These are phyloP conservation scores for Juglanconis juglandina DNA, from an alignment of 2,329 filamentous ascomycete genomes.

Conservation along the genomic window DNA sequence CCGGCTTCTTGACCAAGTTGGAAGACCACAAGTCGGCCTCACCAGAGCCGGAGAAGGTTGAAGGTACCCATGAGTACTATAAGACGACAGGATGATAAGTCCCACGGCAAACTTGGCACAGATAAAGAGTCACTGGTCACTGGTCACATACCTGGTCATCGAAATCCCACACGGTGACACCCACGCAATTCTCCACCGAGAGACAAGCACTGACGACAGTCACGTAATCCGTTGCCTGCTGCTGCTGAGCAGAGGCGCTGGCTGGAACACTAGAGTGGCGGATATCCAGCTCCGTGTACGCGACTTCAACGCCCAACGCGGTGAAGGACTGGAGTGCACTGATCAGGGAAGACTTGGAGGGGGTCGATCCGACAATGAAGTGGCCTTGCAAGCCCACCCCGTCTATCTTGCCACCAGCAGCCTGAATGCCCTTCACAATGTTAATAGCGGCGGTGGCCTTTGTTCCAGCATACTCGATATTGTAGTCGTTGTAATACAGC, in stretches of 20 bases:
- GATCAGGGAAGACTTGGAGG: constrained; percentile 40
- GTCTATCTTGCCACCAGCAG: constrained; percentile 52
- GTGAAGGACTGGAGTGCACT: constrained; percentile 48
- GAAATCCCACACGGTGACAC: constrained; percentile 41
- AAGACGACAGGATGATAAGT: not conserved
- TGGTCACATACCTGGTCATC: constrained; percentile 29
- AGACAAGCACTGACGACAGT: constrained; percentile 35
- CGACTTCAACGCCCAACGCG: constrained; percentile 51
- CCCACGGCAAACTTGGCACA: not conserved
- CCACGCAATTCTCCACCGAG: constrained; percentile 34
- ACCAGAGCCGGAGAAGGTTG: constrained; percentile 33
- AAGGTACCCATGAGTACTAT: constrained; percentile 36
- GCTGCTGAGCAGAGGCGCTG: constrained; percentile 34
- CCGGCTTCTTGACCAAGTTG: constrained; percentile 34
- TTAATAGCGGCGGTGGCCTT: constrained; percentile 43
- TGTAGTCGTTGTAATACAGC: constrained; percentile 49
- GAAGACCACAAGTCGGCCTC: constrained; percentile 34
- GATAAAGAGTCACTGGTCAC: not conserved
- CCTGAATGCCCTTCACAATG: constrained; percentile 43
- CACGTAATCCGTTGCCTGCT: constrained; percentile 46
- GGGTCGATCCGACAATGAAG: constrained; percentile 51
- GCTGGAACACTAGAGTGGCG: constrained; percentile 39
- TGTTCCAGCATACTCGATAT: constrained; percentile 50
- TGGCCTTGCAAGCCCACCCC: constrained; percentile 62
- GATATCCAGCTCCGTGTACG: constrained; percentile 61